Evolutionary conservation across 2,329 filamentous ascomycete genomes (phyloP).

Genomic region (Hypocreales sp.): DNA sequence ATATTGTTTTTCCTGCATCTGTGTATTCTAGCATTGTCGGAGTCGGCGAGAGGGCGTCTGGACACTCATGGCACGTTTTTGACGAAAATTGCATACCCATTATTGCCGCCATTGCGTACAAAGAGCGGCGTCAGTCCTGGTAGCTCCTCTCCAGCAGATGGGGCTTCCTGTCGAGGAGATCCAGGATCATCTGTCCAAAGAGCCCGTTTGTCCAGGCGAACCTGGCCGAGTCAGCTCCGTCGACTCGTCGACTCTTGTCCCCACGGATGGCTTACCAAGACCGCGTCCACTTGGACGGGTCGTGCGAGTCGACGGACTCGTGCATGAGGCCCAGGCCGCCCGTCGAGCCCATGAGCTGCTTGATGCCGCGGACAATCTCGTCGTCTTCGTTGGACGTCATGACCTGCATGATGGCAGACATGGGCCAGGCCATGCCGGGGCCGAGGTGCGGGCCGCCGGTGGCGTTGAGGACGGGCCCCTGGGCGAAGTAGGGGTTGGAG

Average conservation of each 20-base stretch:
- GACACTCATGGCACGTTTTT: too few relatives aligned
- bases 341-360: conserved; percentile 49
- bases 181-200: conserved; percentile 70
- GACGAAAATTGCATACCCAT: too few relatives aligned
- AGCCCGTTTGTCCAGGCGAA: conserved; percentile 83
- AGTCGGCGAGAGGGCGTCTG: too few relatives aligned
- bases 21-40: too few relatives aligned
- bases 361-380: conserved; percentile 56
- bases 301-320: conserved; percentile 33
- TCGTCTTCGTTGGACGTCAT: conserved; percentile 62
- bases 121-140: conserved; percentile 23
- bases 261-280: conserved; percentile 21
- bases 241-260: too few relatives aligned
- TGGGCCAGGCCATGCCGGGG: conserved; percentile 70
- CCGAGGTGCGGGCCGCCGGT: conserved; percentile 37
- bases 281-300: conserved; percentile 17
- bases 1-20: too few relatives aligned
- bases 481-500: conserved; percentile 60
- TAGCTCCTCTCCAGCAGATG: conserved; percentile 38
- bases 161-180: conserved; percentile 59
- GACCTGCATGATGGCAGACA: conserved; percentile 66
- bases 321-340: conserved; percentile 65
- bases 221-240: too few relatives aligned
- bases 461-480: conserved; percentile 33
- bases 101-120: too few relatives aligned